A percentile compares a stretch with the other conserved stretches of the same genome.
Conservation (phyloP, 805 yeast genomes). For the Saccharomycopsis javanensis region DNA sequence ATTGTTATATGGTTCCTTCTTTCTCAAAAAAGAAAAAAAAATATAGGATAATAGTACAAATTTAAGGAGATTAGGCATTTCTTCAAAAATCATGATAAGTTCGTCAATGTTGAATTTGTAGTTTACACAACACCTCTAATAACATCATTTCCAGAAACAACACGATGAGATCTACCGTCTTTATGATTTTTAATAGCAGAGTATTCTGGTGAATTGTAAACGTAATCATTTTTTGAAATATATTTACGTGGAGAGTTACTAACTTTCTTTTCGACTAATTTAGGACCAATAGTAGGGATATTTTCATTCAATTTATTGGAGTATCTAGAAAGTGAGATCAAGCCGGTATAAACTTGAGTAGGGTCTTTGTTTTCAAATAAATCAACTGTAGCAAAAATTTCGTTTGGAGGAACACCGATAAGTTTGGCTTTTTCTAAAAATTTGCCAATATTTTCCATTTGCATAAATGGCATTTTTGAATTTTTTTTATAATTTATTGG, state of each 20-base stretch:
- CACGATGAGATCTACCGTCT: constrained; percentile 16
- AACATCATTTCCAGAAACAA: constrained; percentile 18
- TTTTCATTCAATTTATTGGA: constrained; percentile 47
- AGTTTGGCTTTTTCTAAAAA: constrained; percentile 53
- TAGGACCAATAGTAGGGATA: constrained; percentile 50
- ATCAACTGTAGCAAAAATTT: constrained; percentile 70
- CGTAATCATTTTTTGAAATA: constrained; percentile 14
- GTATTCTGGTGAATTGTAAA: constrained; percentile 18
- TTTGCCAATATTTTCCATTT: constrained; percentile 75
- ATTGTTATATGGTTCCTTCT: too few relatives aligned
- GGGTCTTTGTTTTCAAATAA: constrained; percentile 67
- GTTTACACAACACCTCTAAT: constrained; percentile 16
- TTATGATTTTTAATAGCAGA: constrained; percentile 16
- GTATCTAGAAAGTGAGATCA: constrained; percentile 63
- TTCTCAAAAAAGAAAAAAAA: neutral
- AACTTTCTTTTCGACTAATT: constrained; percentile 29
- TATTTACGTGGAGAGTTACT: constrained; percentile 11
- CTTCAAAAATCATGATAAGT: neutral
- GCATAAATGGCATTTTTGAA: constrained; percentile 64
- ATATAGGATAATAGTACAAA: neutral
- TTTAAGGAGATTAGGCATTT: neutral
- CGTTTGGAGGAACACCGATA: constrained; percentile 72
- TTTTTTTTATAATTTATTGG: constrained; percentile 40
- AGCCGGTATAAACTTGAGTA: constrained; percentile 63
- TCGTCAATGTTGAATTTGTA: neutral